Evolutionary conservation across 2,329 filamentous ascomycete species (phyloP), one percentile per base, ranked within the genome.

Genomic region (Exophiala bonariae): DNA sequence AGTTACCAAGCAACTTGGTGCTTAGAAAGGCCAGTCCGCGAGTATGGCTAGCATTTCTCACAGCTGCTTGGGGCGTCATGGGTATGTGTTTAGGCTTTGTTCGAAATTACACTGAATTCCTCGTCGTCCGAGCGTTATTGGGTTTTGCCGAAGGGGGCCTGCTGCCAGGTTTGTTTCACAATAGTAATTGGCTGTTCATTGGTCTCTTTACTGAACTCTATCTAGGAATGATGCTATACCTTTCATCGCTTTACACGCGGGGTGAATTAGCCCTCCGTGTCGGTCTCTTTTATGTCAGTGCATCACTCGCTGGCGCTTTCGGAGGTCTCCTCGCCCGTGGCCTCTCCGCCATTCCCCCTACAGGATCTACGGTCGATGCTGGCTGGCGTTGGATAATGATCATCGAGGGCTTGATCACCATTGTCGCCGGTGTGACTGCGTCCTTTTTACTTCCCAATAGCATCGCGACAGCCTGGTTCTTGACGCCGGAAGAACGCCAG

Each of bases 241-340:
- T n/a, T n/a, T n/a, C n/a, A n/a, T n/a, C n/a, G n/a, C n/a, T n/a
- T n/a, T n/a, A n/a, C n/a, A n/a, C n/a, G n/a, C n/a, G 68, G 71
- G 6, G 75, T 75, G 61, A 83, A 93, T 23, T 96, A 91, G 70
- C 87, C 85, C n/a, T 91, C n/a, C n/a, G n/a, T n/a, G n/a, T n/a
- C n/a, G n/a, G n/a, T n/a, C n/a, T 97, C 74, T 97, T 97, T 76
- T 97, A 97, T 75, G 84, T 81, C 61, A 88, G 76, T 6, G 80
- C 81, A 2, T 80, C 78, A 1, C 69, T 82, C 1, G 80, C 81
- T 2, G 80, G 81, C 36, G 80, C 81, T 1, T 83, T 84, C 51
- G 80, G 82, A 38, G 80, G 81, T 16, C 69, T 85, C 9, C 67
- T 85, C 11, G 81, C 81, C 2, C n/a, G n/a, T n/a, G n/a, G n/a